Evolutionary conservation across 345 rosid genomes (phyloP).

Genomic region (Triadica sebifera): DNA sequence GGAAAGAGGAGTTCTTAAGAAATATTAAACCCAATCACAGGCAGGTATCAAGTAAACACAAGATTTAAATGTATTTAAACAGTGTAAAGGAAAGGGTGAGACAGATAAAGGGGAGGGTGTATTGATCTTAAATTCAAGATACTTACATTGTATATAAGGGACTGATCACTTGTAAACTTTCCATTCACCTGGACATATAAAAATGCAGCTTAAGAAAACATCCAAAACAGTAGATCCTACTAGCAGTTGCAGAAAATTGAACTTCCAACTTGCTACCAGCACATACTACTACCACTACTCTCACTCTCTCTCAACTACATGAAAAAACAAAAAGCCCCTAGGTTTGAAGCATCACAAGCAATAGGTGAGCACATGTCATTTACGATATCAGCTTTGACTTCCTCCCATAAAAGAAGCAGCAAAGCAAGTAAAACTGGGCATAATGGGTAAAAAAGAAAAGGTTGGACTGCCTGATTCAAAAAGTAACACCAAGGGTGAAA

Average conservation of each 20-base stretch:
- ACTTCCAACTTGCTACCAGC: not conserved
- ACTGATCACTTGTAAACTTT: slow-evolving; percentile 78
- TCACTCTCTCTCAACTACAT: not conserved
- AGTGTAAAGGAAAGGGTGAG: not conserved
- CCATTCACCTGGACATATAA: slow-evolving; percentile 71
- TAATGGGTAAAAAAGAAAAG: not conserved
- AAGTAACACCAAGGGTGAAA: not conserved
- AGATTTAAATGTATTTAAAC: no score
- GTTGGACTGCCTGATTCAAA: not conserved
- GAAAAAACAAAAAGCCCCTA: not conserved
- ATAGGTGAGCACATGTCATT: not conserved
- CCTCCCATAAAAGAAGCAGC: not conserved
- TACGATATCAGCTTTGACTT: not conserved
- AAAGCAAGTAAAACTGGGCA: not conserved
- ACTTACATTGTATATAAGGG: slow-evolving; percentile 80
- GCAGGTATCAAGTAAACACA: not conserved
- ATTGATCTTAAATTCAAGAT: not conserved
- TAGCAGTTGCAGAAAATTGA: not conserved
- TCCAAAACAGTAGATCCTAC: not conserved
- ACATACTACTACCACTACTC: no score
- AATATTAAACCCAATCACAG: not conserved
- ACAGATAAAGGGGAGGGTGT: not conserved
- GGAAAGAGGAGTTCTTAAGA: not conserved
- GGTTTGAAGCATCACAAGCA: not conserved
- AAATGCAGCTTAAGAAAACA: slow-evolving; percentile 6